These are phyloP conservation scores for Aspergillus indologenus DNA, from an alignment of 495 filamentous ascomycete genomes.

Conservation along the genomic window DNA sequence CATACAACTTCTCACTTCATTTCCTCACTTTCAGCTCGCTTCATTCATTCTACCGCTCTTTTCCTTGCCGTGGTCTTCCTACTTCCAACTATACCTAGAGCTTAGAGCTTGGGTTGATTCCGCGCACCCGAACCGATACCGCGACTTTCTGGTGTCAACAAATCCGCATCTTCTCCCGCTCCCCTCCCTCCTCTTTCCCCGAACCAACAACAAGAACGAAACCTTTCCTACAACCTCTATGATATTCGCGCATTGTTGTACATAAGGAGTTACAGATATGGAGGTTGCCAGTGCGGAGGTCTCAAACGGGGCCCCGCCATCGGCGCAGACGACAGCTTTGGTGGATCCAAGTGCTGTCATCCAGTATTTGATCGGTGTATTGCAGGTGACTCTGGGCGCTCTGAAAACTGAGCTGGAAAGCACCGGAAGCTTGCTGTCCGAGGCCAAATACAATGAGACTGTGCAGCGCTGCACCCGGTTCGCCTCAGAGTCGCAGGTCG, in stretches of 20 bases:
- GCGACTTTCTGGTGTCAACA: not conserved
- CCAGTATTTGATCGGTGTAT: conserved; percentile 73
- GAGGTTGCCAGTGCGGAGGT: conserved; percentile 49
- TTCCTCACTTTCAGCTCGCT: not conserved
- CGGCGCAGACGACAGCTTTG: conserved; percentile 33
- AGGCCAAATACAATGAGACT: conserved; percentile 67
- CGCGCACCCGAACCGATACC: not conserved
- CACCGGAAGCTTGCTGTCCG: conserved; percentile 77
- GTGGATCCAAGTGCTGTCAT: conserved; percentile 64
- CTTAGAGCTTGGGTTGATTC: not conserved
- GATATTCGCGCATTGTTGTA: conserved; percentile 22
- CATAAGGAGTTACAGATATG: conserved; percentile 35
- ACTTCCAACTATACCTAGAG: not conserved
- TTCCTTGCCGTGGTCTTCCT: not conserved
- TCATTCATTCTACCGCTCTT: not conserved
- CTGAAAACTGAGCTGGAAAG: conserved; percentile 73
- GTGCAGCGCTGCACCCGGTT: conserved; percentile 84
- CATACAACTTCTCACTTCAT: not conserved
- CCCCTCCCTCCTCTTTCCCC: not conserved
- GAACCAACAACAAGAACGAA: not conserved
- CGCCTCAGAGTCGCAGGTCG: conserved; percentile 79
- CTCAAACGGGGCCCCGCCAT: conserved; percentile 45
- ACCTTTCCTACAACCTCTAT: conserved; percentile 25
- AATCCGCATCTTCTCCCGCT: not conserved
- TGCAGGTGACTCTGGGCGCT: conserved; percentile 83